Evolutionary conservation across 2,329 filamentous ascomycete genomes (phyloP).

Genomic region (Rugonectria rugulosa): DNA sequence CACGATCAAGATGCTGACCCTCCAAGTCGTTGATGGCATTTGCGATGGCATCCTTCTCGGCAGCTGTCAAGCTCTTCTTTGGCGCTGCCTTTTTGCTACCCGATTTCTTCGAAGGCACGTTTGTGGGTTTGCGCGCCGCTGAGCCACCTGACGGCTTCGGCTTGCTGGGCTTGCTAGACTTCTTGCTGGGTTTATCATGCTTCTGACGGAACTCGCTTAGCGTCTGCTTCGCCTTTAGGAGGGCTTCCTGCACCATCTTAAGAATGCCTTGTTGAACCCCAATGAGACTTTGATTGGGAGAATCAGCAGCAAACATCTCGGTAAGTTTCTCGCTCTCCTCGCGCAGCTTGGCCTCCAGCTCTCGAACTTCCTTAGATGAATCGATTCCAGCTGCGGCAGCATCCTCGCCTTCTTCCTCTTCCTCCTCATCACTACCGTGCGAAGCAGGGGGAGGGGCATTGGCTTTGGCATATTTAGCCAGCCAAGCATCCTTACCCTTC

Average conservation of each 20-base stretch:
- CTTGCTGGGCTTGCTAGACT: conserved; percentile 66
- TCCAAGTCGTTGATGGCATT: conserved; percentile 84
- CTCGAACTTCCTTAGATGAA: conserved; percentile 56
- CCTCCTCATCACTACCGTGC: conserved; percentile 74
- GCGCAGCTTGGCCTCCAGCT: conserved; percentile 58
- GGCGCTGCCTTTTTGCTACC: conserved; percentile 53
- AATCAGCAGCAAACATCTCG: conserved; percentile 58
- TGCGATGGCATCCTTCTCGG: conserved; percentile 92
- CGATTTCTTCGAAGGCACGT: conserved; percentile 46
- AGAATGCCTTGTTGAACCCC: conserved; percentile 69
- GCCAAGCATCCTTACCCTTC: conserved; percentile 80
- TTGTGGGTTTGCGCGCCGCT: conserved; percentile 53
- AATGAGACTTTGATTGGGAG: conserved; percentile 60
- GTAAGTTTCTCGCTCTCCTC: conserved; percentile 68
- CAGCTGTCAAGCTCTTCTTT: conserved; percentile 68
- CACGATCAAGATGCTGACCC: conserved; percentile 77
- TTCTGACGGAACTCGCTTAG: conserved; percentile 59
- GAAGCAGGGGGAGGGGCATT: conserved; percentile 64
- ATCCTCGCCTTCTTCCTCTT: conserved; percentile 65
- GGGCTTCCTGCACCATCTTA: conserved; percentile 71
- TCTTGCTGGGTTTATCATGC: conserved; percentile 66
- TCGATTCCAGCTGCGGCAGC: conserved; percentile 52
- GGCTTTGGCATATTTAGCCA: conserved; percentile 73
- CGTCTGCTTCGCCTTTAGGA: conserved; percentile 75
- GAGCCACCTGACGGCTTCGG: conserved; percentile 48